Evolutionary conservation across 2,329 filamentous ascomycete species (phyloP), one percentile per base, ranked within the genome.

Genomic region (Aspergillus sp.): DNA sequence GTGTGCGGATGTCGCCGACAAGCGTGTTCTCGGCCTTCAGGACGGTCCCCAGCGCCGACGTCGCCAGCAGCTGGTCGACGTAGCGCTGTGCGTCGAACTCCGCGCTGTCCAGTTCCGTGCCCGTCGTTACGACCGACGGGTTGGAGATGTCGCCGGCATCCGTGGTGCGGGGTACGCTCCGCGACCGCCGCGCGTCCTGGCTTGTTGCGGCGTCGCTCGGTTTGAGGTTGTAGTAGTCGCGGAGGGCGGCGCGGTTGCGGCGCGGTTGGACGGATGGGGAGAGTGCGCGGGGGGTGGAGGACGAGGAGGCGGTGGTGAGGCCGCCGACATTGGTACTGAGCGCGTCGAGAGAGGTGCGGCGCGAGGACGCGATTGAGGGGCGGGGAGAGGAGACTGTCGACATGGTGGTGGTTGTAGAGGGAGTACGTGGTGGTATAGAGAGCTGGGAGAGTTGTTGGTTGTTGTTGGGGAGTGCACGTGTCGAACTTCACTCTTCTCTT

Each of bases 171-270:
- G 60, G 55, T 17, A 60, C 49, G 34, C 59, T 62, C 28, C 52
- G 51, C 15, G 57, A 57, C 35, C 49, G 60, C 34, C 48, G 43
- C 37, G 45, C 34, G 39, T 31, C 33, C 58, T 24, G 56, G 53
- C 39, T 38, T 8, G 48, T 49, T 14, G 63, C 59, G 24, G 51
- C 60, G 25, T 58, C 49, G 5, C 61, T 53, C 3, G 68, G 57
- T 44, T 78, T 80, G 30, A 96, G 72, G 54, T 91, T 91, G 64
- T 96, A 96, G 68, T 94, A 96, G 54, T 95, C 86, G 49, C 91
- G 82, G 13, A 96, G 72, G 5, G 89, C 89, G 35, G 82, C 77
- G 43, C 89, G 82, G 63, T 93, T 93, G 40, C 82, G 72, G 35
- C 74, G 70, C 13, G 51, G 49, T 24, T 52, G 46, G 28, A 51